phyloP scores from a whole-genome alignment of 2,329 filamentous ascomycete species.

The Xylariaceae sp. region DNA sequence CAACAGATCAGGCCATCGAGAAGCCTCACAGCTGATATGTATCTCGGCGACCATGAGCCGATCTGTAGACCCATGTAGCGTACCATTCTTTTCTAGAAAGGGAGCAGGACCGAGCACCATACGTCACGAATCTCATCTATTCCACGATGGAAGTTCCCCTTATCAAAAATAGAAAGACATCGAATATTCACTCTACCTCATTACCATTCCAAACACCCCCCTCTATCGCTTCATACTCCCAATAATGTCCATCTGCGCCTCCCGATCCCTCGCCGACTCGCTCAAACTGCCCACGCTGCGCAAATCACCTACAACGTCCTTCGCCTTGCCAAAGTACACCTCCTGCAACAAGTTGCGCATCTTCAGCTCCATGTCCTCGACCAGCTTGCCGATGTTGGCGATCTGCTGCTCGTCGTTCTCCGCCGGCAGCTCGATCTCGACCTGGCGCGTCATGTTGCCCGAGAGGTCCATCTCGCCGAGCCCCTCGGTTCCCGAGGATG shows the following conservation, averaged over 20 bases:
- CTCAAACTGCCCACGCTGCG: constrained; percentile 80
- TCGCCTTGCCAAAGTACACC: constrained; percentile 98
- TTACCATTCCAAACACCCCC: neutral
- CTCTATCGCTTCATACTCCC: constrained; percentile 41
- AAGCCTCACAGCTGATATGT: too few species aligned
- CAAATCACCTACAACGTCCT: constrained; percentile 94
- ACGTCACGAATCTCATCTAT: too few species aligned
- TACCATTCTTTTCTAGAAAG: too few species aligned
- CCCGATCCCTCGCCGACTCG: constrained; percentile 76
- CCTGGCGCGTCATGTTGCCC: constrained; percentile 96
- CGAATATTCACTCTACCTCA: neutral
- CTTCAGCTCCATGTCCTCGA: constrained; percentile 99
- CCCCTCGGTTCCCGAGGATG: constrained; percentile 38
- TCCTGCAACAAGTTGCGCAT: constrained; percentile 98
- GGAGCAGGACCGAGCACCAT: too few species aligned
- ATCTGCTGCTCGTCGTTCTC: constrained; percentile 91
- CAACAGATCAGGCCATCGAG: too few species aligned
- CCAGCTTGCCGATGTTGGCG: constrained; percentile 85
- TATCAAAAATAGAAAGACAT: neutral
- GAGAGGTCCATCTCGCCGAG: constrained; percentile 85
- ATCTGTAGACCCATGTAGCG: too few species aligned
- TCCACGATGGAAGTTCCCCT: too few species aligned
- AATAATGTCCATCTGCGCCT: constrained; percentile 86
- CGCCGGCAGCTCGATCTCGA: constrained; percentile 85
- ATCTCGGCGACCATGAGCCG: too few species aligned